Conservation (phyloP, 352 stramenopile species). For the Globisporangium acanthophoron region DNA sequence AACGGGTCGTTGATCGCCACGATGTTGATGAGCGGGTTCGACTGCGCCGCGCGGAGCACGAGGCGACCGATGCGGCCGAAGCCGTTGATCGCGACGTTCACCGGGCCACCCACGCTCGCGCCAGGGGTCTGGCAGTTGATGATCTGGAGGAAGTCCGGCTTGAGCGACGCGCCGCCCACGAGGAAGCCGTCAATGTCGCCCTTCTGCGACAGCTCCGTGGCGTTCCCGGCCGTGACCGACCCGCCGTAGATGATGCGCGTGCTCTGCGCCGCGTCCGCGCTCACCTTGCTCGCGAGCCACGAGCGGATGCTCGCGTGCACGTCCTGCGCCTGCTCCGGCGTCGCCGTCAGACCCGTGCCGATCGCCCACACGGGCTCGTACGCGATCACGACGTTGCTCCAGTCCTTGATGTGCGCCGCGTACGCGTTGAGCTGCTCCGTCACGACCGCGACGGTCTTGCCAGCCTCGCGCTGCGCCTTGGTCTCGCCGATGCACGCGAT, state of each 20-base stretch:
- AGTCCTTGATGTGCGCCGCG: conserved; percentile 86
- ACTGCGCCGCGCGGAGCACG: conserved; percentile 90
- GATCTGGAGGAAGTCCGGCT: conserved; percentile 96
- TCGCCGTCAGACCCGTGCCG: conserved; percentile 96
- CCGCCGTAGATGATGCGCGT: conserved; percentile 98
- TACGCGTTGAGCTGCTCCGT: conserved; percentile 92
- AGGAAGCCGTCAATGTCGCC: conserved; percentile 98
- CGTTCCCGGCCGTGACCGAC: conserved; percentile 92
- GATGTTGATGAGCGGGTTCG: conserved; percentile 86
- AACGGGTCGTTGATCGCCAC: conserved; percentile 95
- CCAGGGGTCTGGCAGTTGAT: conserved; percentile 89
- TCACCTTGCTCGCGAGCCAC: conserved; percentile 92
- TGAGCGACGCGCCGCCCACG: conserved; percentile 96
- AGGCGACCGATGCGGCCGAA: conserved; percentile 98
- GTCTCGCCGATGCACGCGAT: conserved; percentile 98
- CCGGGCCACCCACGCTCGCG: conserved; percentile 41
- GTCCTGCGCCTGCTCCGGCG: conserved; percentile 97
- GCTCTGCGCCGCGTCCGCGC: conserved; percentile 83
- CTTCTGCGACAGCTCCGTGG: conserved; percentile 91
- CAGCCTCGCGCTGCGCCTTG: conserved; percentile 90
- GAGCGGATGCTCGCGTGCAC: conserved; percentile 94
- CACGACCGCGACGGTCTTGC: conserved; percentile 92
- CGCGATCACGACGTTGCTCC: conserved; percentile 94
- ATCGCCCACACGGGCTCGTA: conserved; percentile 99
- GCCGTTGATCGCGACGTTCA: conserved; percentile 98